Evolutionary conservation across 257 asterid genomes (phyloP).

Genomic region (Plantago ovata): DNA sequence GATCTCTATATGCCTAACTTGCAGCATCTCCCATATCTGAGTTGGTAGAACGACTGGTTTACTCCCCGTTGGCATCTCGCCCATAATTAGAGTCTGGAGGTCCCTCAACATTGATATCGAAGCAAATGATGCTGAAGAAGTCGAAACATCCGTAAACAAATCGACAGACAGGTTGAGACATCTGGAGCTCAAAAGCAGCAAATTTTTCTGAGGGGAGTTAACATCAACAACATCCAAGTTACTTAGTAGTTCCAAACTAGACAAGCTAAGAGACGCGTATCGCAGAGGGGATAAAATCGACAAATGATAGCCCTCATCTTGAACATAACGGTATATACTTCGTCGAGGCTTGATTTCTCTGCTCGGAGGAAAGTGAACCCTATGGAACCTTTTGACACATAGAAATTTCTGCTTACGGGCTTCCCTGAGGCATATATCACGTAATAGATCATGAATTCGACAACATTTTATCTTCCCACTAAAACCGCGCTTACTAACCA

Average conservation of each 20-base stretch:
- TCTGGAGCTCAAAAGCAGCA: too few relatives aligned
- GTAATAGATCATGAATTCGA: constrained; percentile 18
- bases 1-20: too few relatives aligned
- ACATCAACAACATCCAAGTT: too few relatives aligned
- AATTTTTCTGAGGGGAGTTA: too few relatives aligned
- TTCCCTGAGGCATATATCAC: constrained; percentile 16
- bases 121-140: not conserved
- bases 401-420: not conserved
- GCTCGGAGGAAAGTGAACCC: too few relatives aligned
- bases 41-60: constrained; percentile 3
- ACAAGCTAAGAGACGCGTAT: too few relatives aligned
- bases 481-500: not conserved
- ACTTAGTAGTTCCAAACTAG: too few relatives aligned
- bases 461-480: constrained; percentile 3
- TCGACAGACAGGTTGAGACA: too few relatives aligned
- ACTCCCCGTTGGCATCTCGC: not conserved
- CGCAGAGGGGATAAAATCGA: too few relatives aligned
- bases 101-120: not conserved
- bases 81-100: constrained; percentile 2
- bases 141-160: not conserved
- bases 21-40: not conserved
- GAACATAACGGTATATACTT: too few relatives aligned
- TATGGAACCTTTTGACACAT: not conserved
- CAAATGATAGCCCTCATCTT: too few relatives aligned
- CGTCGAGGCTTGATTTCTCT: too few relatives aligned